Evolutionary conservation across 768 basidiomycete genomes (phyloP), one percentile per base, ranked within the genome.

Genomic region (Filobasidium floriforme): DNA sequence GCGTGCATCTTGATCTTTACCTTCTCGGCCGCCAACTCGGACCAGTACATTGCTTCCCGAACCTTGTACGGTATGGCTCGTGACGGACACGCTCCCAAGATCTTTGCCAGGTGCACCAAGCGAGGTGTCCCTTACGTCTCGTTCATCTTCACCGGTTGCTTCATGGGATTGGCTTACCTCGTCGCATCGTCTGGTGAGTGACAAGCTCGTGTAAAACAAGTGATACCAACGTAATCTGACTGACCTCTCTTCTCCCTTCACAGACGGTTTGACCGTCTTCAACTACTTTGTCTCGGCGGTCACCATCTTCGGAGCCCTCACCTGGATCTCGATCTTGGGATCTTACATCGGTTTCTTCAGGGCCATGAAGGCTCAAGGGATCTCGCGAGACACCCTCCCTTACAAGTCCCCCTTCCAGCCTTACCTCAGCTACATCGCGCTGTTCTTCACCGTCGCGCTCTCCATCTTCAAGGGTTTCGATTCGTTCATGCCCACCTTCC

Each of bases 341-440:
- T 55, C 51, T 41, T 61, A 59, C 44, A 67, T 67, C 55, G 61
- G 54, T 19, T 69, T 71, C 69, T 57, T 54, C 62, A 62, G 46
- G 51, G 76, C 73, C 29, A 66, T 77, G 49, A 75, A 77, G 66
- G 68, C 65, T 11, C 79, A 80, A 66, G 75, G 75, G 46, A 73
- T 79, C 85, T 85, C 84, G 71, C 82, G 84, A 32, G 74, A 70
- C 62, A 73, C 73, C 49, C 71, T 81, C 29, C 74, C 77, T n/a
- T 81, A 77, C 77, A 74, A 71, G 60, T 70, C 74, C 46, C 29
- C 44, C 40, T 44, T 19, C 7, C 59, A 60, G 65, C 88, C 88
- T 0, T 89, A 83, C 70, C 76, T 88, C 41, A 80, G 87, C 18
- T 86, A 84, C 75, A 88, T 88, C 84, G 88, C 86, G 26, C 78